These are phyloP conservation scores for Apiotrichum mycotoxinovorans DNA, from an alignment of 1,284 basidiomycete species.

Conservation along the genomic window DNA sequence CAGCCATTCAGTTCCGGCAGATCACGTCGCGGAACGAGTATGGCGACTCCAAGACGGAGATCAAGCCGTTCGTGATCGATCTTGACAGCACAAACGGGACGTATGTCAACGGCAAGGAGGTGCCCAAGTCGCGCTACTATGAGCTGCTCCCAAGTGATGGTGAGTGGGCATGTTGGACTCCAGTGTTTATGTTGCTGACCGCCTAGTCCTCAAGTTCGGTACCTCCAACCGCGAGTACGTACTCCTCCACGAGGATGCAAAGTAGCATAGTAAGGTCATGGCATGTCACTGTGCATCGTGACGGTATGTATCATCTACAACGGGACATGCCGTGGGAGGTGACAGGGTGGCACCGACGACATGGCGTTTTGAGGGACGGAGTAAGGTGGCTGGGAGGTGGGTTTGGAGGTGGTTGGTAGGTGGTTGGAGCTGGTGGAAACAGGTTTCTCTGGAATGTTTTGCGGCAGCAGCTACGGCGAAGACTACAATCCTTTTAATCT, in stretches of 20 bases:
- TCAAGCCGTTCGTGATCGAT: conserved; percentile 96
- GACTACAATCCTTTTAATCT: too few relatives aligned
- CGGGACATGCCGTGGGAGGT: not conserved
- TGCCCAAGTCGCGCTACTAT: conserved; percentile 84
- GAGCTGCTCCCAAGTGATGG: conserved; percentile 84
- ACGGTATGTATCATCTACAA: not conserved
- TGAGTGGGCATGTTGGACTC: conserved; percentile 56
- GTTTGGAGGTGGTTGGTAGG: too few relatives aligned
- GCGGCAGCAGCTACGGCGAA: too few relatives aligned
- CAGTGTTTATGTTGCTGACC: conserved; percentile 1
- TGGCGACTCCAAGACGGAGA: conserved; percentile 67
- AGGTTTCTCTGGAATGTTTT: too few relatives aligned
- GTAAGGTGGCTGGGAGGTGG: too few relatives aligned
- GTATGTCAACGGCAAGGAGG: conserved; percentile 77
- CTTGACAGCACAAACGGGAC: conserved; percentile 96
- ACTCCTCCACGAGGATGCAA: conserved; percentile 68
- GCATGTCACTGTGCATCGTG: not conserved
- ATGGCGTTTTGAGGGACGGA: too few relatives aligned
- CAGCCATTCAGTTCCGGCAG: conserved; percentile 89
- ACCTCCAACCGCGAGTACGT: conserved; percentile 84
- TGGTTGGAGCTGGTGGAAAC: too few relatives aligned
- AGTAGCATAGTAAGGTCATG: conserved; percentile 3
- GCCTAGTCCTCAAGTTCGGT: conserved; percentile 83
- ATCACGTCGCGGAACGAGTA: conserved; percentile 83
- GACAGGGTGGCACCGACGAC: too few relatives aligned